Base-by-base conservation (phyloP, 176 grass and related monocot species). In the Carex scoparia region DNA sequence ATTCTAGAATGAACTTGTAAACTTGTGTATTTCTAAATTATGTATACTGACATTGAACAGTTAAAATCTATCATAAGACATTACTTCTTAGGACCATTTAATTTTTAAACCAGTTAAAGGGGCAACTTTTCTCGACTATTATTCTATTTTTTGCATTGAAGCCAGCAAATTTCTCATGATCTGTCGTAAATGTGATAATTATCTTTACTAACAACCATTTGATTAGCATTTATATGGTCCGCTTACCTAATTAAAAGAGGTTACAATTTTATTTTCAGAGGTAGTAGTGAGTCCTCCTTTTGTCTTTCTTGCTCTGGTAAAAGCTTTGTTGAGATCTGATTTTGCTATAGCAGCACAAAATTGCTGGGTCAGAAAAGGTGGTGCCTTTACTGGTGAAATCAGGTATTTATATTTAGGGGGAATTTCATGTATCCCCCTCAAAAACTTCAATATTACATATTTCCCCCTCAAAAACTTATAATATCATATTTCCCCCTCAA, bases 241-340 rank as follows among this genome's bases (percentile, higher is more conserved):
- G 38, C 23, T n/a, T 81, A 13, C 60, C 65, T 27, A 48, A 18
- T 63, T 65, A 42, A 82, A 60, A 61, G 10, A 23, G 59, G 12
- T 1, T 82, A n/a, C 8, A 23, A 30, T 27, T 13, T 28, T 27
- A 51, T 65, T 33, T 84, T 72, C 92, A 97, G 92, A 98, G 84
- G 92, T 93, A 85, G 95, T 94, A 65, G 91, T 98, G 70, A 94
- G 92, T 89, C 91, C 95, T 80, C 92, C 95, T 51, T 98, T 86
- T 84, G 88, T 98, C 48, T 98, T 98, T 66, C 92, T 98, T 60
- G 84, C 84, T 58, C 86, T 94, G 61, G 88, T 87, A 19, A 98
- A 93, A 71, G 85, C 84, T 44, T 70, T 91, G 71, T 64, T 98
- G 85, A 87, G 92, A 5, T 87, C 81, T 23, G 95, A 98, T 80